These are phyloP conservation scores for Floccularia luteovirens DNA, from an alignment of 768 basidiomycete genomes.

Conservation along the genomic window DNA sequence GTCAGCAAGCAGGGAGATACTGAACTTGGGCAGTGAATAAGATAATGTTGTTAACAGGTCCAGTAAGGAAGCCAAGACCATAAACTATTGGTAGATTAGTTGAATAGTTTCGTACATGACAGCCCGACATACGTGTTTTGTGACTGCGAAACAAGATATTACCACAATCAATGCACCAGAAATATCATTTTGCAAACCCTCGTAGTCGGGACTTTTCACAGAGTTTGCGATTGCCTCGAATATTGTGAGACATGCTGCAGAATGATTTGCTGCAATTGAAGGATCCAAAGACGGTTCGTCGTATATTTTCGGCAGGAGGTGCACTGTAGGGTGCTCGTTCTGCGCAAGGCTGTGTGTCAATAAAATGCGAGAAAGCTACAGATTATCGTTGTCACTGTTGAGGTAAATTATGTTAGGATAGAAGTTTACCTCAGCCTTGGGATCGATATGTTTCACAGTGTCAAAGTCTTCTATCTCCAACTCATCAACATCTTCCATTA, in stretches of 20 bases:
- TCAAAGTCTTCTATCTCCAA: conserved; percentile 20
- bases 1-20: conserved; percentile 10
- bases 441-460: conserved; percentile 34
- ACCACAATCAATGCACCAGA: conserved; percentile 32
- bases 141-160: conserved; percentile 23
- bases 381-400: conserved; percentile 2
- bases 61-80: conserved; percentile 48
- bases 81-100: conserved; percentile 8
- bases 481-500: conserved; percentile 23
- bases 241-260: conserved; percentile 31
- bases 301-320: conserved; percentile 37
- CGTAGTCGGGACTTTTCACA: conserved; percentile 21
- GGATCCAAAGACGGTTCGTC: conserved; percentile 8
- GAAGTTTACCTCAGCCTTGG: conserved; percentile 46
- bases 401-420: conserved; percentile 1
- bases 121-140: conserved; percentile 27
- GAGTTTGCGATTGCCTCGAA: conserved; percentile 37
- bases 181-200: conserved; percentile 18
- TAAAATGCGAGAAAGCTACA: conserved; percentile 53
- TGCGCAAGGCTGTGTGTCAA: conserved; percentile 43
- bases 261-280: conserved; percentile 23
- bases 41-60: conserved; percentile 41
- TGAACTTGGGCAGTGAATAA: conserved; percentile 42
- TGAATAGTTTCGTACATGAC: conserved; percentile 1
- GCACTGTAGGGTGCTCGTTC: conserved; percentile 37